phyloP scores from a whole-genome alignment of 176 grass and related monocot species.

The Carex scoparia region DNA sequence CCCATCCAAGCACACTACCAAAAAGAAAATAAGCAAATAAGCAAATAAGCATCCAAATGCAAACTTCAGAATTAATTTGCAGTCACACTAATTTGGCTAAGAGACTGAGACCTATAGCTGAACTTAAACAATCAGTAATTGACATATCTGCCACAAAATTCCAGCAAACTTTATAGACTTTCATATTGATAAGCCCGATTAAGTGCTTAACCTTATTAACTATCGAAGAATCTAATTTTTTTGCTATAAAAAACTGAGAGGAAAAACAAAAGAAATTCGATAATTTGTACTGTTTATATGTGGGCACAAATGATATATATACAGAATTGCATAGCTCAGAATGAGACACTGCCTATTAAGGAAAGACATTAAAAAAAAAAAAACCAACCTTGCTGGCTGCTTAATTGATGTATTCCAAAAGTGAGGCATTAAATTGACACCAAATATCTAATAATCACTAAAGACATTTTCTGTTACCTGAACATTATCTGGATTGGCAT shows the following conservation, averaged over 20 bases:
- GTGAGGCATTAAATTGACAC: neutral
- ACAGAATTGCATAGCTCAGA: neutral
- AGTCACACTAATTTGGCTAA: neutral
- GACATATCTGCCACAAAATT: neutral
- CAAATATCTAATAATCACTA: neutral
- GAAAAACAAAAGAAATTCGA: neutral
- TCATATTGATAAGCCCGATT: neutral
- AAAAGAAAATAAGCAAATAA: neutral
- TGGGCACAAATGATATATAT: neutral
- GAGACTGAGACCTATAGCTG: neutral
- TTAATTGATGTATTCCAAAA: neutral
- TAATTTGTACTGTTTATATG: neutral
- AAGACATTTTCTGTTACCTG: neutral
- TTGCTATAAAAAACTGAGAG: neutral
- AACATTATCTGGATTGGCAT: neutral
- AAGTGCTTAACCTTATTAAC: neutral
- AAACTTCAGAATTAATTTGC: neutral
- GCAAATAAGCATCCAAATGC: neutral
- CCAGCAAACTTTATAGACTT: neutral
- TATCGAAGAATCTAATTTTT: neutral
- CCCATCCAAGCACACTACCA: constrained; percentile 80
- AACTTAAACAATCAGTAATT: neutral
- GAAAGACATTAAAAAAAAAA: neutral
- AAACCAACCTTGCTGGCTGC: neutral
- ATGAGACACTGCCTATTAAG: neutral